A percentile compares a stretch with the other conserved stretches of the same genome.
phyloP scores from a whole-genome alignment of 805 yeast species.

The Candida nanaspora region DNA sequence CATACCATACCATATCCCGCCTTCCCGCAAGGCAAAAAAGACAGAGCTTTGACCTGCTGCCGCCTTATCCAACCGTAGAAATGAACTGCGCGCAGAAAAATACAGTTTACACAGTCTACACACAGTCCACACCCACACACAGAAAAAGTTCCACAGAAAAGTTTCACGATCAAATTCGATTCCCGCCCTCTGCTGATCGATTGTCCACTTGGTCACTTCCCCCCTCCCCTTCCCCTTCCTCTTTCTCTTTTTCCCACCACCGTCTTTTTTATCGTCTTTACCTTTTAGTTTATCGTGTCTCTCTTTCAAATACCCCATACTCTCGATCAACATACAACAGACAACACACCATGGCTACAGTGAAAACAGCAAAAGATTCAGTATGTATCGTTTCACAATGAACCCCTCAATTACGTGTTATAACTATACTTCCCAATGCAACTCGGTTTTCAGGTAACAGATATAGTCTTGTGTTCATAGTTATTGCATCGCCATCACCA shows the following conservation, averaged over 20 bases:
- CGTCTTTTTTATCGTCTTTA: background rate
- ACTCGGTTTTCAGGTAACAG: too few relatives aligned
- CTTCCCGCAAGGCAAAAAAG: background rate
- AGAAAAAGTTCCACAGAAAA: too few relatives aligned
- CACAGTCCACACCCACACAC: background rate
- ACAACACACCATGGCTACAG: background rate
- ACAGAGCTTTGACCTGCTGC: too few relatives aligned
- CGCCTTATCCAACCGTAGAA: too few relatives aligned
- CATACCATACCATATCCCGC: background rate
- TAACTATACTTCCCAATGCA: too few relatives aligned
- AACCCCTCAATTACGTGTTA: too few relatives aligned
- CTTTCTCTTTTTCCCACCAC: background rate
- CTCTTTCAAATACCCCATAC: background rate
- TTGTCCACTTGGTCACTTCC: background rate
- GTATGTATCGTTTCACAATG: background rate
- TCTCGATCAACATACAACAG: background rate
- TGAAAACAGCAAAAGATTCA: conserved; percentile 1
- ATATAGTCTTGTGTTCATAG: too few relatives aligned
- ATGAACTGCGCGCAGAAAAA: too few relatives aligned
- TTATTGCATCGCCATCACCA: too few relatives aligned
- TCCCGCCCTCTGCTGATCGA: background rate
- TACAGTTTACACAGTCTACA: too few relatives aligned
- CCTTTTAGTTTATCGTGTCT: background rate
- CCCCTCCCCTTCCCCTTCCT: background rate
- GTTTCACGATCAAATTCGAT: background rate